These are phyloP conservation scores for Phoma sp. DNA, from an alignment of 2,329 filamentous ascomycete genomes.

Conservation along the genomic window DNA sequence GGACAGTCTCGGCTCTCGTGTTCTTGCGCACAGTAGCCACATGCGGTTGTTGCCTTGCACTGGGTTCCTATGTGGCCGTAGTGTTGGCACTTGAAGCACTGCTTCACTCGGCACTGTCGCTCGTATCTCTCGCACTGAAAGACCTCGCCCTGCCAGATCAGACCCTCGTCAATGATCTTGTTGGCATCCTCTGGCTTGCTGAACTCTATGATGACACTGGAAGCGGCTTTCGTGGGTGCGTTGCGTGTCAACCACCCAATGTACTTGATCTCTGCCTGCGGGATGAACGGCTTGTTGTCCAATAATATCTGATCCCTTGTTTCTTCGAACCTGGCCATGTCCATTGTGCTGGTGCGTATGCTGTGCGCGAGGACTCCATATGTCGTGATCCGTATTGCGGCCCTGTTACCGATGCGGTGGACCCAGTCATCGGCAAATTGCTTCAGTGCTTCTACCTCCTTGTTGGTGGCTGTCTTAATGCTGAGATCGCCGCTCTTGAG, in stretches of 20 bases:
- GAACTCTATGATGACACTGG: constrained; percentile 23
- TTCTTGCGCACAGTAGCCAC: constrained; percentile 20
- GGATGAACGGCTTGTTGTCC: constrained; percentile 27
- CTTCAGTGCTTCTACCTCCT: neutral
- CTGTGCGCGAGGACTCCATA: constrained; percentile 23
- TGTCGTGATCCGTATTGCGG: constrained; percentile 17
- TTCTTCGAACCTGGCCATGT: constrained; percentile 24
- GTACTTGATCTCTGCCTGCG: constrained; percentile 19
- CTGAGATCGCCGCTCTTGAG: constrained; percentile 29
- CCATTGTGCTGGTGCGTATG: constrained; percentile 25
- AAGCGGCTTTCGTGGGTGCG: constrained; percentile 10
- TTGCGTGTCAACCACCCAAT: constrained; percentile 22
- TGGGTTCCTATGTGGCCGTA: constrained; percentile 30
- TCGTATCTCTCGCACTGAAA: constrained; percentile 25
- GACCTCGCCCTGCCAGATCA: constrained; percentile 24
- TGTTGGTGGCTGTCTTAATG: constrained; percentile 20
- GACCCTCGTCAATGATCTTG: constrained; percentile 23
- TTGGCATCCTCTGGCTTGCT: constrained; percentile 25
- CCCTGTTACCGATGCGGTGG: constrained; percentile 14
- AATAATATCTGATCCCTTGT: constrained; percentile 22
- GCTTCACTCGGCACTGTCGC: constrained; percentile 20
- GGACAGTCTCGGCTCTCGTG: constrained; percentile 18
- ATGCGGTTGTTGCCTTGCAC: constrained; percentile 27
- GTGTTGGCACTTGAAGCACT: constrained; percentile 28
- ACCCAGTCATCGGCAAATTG: constrained; percentile 25